Percentiles rank a stretch among this genome's conserved stretches.
These are phyloP conservation scores for Kwoniella shivajii DNA, from an alignment of 1,284 basidiomycete species.

Conservation along the genomic window DNA sequence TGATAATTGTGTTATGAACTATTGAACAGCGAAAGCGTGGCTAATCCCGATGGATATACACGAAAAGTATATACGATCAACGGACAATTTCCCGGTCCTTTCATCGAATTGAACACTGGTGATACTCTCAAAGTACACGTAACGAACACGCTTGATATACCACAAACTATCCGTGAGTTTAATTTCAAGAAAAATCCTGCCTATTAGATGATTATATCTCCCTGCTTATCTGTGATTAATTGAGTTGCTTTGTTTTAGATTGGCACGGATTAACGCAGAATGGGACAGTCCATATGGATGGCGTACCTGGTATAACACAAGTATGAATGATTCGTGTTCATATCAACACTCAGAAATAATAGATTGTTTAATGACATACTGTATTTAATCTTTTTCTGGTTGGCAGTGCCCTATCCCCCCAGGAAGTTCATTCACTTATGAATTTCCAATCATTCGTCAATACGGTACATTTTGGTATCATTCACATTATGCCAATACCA, in stretches of 20 bases:
- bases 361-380: neutral
- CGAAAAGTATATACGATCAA: constrained; percentile 28
- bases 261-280: constrained; percentile 43
- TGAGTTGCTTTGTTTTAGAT: constrained; percentile 12
- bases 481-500: constrained; percentile 34
- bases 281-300: constrained; percentile 29
- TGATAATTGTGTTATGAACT: neutral
- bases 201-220: neutral
- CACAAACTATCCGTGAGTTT: constrained; percentile 26
- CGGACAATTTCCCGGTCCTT: constrained; percentile 27
- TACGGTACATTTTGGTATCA: constrained; percentile 41
- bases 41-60: constrained; percentile 24
- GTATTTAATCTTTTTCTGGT: neutral
- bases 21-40: constrained; percentile 5
- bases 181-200: neutral
- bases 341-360: no score
- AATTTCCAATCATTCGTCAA: constrained; percentile 25
- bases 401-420: constrained; percentile 59
- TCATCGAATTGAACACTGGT: constrained; percentile 38
- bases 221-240: neutral
- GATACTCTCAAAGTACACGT: constrained; percentile 34
- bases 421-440: constrained; percentile 58
- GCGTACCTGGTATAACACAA: constrained; percentile 33
- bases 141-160: constrained; percentile 26
- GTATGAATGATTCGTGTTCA: constrained; percentile 17